These are phyloP conservation scores for Eucalyptus pauciflora DNA, from an alignment of 345 rosid species.

Conservation along the genomic window DNA sequence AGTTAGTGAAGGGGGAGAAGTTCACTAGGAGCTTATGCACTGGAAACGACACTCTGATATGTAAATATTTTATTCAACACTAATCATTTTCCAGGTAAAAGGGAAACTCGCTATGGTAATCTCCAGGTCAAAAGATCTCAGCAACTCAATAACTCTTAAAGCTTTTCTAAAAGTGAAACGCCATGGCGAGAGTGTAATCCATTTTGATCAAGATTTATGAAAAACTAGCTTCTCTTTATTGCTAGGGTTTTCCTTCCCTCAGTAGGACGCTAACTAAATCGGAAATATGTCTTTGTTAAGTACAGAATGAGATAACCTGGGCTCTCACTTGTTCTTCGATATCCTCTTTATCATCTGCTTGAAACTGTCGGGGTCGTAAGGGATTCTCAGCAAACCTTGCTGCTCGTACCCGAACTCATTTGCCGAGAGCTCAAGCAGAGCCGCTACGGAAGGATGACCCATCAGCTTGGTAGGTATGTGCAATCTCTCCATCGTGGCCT, in stretches of 20 bases:
- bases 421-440: slow-evolving; percentile 10
- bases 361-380: slow-evolving; percentile 4
- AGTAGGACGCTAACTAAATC: background rate
- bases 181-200: background rate
- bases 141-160: background rate
- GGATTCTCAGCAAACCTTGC: slow-evolving; percentile 11
- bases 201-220: background rate
- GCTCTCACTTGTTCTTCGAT: background rate
- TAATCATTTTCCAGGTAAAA: background rate
- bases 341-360: slow-evolving; percentile 1
- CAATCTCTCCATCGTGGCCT: slow-evolving; percentile 2
- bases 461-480: slow-evolving; percentile 12
- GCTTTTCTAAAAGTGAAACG: background rate
- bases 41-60: background rate
- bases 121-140: background rate
- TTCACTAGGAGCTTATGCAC: background rate
- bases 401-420: slow-evolving; percentile 5
- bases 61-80: background rate
- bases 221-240: background rate
- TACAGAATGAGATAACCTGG: background rate
- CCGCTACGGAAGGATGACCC: slow-evolving; percentile 5
- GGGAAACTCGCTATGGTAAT: background rate
- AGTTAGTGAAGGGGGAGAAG: background rate
- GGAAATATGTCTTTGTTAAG: background rate
- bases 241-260: background rate